Evolutionary conservation across 768 basidiomycete species (phyloP).

Genomic region (Xerocomellus amylosporus): DNA sequence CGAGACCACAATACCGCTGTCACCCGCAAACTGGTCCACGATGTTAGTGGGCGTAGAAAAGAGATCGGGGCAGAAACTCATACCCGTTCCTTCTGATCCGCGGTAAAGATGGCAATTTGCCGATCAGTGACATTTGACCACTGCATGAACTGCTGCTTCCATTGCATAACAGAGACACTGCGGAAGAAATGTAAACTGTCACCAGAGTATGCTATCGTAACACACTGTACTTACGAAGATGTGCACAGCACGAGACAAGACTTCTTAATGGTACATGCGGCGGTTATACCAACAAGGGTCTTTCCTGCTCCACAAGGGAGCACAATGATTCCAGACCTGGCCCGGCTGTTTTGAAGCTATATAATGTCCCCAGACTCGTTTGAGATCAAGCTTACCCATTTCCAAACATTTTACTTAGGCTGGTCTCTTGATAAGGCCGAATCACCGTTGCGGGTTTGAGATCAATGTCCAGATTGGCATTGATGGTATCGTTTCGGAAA

Average conservation of each 20-base stretch:
- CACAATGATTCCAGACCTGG: constrained; percentile 96
- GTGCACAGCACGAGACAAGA: constrained; percentile 97
- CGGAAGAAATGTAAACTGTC: constrained; percentile 6
- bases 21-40: constrained; percentile 77
- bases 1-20: constrained; percentile 96
- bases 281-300: constrained; percentile 98
- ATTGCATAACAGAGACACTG: constrained; percentile 95
- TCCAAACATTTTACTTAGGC: constrained; percentile 98
- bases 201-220: neutral
- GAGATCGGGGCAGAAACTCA: constrained; percentile 2
- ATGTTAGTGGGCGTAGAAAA: constrained; percentile 3
- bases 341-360: constrained; percentile 58
- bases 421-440: constrained; percentile 97
- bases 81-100: constrained; percentile 96
- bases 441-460: constrained; percentile 97
- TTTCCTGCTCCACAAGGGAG: constrained; percentile 98
- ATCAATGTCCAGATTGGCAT: constrained; percentile 97
- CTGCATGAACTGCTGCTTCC: constrained; percentile 97
- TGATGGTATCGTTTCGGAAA: constrained; percentile 94
- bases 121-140: constrained; percentile 98
- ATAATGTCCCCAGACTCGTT: neutral
- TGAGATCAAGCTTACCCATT: constrained; percentile 66
- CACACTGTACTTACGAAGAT: constrained; percentile 70
- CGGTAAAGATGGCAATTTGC: constrained; percentile 96
- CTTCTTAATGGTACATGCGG: constrained; percentile 99